These are phyloP conservation scores for Podospora didyma DNA, from an alignment of 495 filamentous ascomycete species.

Conservation along the genomic window DNA sequence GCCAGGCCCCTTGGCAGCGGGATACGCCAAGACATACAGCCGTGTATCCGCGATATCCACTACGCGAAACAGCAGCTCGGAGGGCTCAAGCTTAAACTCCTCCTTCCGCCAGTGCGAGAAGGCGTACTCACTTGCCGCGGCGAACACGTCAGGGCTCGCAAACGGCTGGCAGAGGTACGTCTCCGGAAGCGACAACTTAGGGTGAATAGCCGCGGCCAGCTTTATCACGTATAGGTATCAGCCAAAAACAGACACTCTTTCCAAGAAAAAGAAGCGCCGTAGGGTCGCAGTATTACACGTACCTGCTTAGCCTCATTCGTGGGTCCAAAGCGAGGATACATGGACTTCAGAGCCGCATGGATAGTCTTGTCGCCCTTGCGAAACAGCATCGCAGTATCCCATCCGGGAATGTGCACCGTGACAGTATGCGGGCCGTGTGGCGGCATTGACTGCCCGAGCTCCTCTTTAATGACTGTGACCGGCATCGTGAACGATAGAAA, in stretches of 20 bases:
- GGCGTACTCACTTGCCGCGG: conserved; percentile 16
- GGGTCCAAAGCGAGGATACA: conserved; percentile 43
- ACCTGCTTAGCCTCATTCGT: conserved; percentile 20
- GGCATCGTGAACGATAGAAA: conserved; percentile 20
- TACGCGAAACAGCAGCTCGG: conserved; percentile 29
- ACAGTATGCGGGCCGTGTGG: conserved; percentile 40
- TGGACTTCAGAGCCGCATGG: conserved; percentile 23
- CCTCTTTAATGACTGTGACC: conserved; percentile 29
- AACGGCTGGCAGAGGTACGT: conserved; percentile 29
- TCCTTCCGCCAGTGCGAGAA: conserved; percentile 17
- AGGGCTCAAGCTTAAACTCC: conserved; percentile 12
- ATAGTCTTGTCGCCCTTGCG: conserved; percentile 29
- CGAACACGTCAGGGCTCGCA: conserved; percentile 20
- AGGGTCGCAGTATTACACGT: too few species aligned
- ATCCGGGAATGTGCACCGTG: conserved; percentile 32
- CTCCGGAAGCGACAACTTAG: conserved; percentile 16
- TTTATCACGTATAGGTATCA: too few species aligned
- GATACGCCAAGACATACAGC: conserved; percentile 35
- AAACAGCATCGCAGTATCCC: conserved; percentile 25
- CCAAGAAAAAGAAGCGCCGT: too few species aligned
- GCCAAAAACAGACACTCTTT: too few species aligned
- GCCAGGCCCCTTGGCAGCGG: conserved; percentile 17
- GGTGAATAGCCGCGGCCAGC: conserved; percentile 26
- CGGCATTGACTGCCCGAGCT: conserved; percentile 35
- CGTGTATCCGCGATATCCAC: conserved; percentile 31